Base-by-base conservation (phyloP, 75 land plant genomes). In the Cunninghamia lanceolata region DNA sequence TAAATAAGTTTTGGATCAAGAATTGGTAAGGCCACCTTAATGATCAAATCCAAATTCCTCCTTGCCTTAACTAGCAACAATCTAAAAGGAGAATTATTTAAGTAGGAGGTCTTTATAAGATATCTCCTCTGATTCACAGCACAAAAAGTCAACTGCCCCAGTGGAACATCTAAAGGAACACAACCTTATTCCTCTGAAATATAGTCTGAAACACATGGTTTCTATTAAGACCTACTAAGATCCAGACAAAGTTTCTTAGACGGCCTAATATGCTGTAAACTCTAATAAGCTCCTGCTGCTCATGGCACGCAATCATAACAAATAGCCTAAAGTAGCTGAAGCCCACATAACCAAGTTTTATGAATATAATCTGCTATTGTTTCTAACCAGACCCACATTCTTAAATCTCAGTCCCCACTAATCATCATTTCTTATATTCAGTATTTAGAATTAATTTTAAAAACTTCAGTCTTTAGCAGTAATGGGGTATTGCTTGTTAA, bases 11-110 rank as follows among this genome's bases (percentile, higher is more conserved):
- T 76, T 35, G 17, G 42, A 21, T 93, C 93, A 95, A 11, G 94
- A 92, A 30, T 93, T 91, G 76, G 77, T 70, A 30, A 90, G 86
- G 19, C 84, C 90, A 0, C 90, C 93, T 42, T 82, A 42, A 50
- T 92, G 93, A 59, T 91, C 89, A 46, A 86, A 92, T 52, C 95
- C 93, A 43, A 89, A 92, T 63, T 94, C 92, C 68, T 92, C 95
- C 43, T 85, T 38, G 87, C 87, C 84, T 59, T 85, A 47, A 88
- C 91, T 89, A 92, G 87, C 84, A 94, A 84, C 56, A 47, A 86
- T 70, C 63, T 46, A 53, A 94, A 94, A 4, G 81, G 85, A 9
- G 91, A 90, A 82, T 87, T 85, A 50, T 88, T 80, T 43, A 94
- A 76, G 34, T 85, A 88, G 39, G 52, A 74, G 52, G 84, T 84